Evolutionary conservation across 2,329 filamentous ascomycete species (phyloP).

Genomic region (Beauveria sp.): DNA sequence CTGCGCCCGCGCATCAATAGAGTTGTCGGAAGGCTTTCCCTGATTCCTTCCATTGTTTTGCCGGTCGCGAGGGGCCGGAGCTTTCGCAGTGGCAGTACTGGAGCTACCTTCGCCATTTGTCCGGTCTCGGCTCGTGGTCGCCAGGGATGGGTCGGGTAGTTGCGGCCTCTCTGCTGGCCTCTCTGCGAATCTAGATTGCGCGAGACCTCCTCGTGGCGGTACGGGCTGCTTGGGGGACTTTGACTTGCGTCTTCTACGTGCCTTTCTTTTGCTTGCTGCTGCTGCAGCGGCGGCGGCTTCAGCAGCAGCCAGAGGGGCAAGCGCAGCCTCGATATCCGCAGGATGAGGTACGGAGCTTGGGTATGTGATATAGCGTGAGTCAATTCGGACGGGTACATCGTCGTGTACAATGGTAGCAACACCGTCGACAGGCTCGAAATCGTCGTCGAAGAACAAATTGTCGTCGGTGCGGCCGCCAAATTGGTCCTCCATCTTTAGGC

Average conservation of each 20-base stretch:
- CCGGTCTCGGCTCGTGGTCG: neutral
- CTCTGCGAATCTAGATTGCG: conserved; percentile 27
- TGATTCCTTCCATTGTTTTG: conserved; percentile 4
- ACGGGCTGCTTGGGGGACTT: neutral
- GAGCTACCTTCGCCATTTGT: neutral
- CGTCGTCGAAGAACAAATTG: conserved; percentile 55
- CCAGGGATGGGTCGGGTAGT: neutral
- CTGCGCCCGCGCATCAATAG: conserved; percentile 33
- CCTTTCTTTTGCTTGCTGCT: conserved; percentile 10
- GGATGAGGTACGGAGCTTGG: neutral
- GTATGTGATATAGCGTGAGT: conserved; percentile 4
- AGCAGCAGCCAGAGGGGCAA: neutral
- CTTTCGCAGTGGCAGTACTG: neutral
- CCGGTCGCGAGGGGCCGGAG: neutral
- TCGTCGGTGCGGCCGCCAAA: conserved; percentile 55
- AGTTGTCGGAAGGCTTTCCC: conserved; percentile 22
- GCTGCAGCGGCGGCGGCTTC: neutral
- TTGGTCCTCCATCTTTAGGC: conserved; percentile 46
- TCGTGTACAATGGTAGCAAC: conserved; percentile 19
- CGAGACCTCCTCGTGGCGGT: conserved; percentile 18
- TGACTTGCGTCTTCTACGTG: conserved; percentile 5
- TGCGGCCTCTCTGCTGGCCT: conserved; percentile 17
- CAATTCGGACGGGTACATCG: conserved; percentile 1
- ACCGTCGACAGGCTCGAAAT: conserved; percentile 48
- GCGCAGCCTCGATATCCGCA: conserved; percentile 4